Percentiles rank a stretch among this genome's conserved stretches.
Evolutionary conservation across 805 yeast species (phyloP).

Genomic region (Kuraishia floccosa): DNA sequence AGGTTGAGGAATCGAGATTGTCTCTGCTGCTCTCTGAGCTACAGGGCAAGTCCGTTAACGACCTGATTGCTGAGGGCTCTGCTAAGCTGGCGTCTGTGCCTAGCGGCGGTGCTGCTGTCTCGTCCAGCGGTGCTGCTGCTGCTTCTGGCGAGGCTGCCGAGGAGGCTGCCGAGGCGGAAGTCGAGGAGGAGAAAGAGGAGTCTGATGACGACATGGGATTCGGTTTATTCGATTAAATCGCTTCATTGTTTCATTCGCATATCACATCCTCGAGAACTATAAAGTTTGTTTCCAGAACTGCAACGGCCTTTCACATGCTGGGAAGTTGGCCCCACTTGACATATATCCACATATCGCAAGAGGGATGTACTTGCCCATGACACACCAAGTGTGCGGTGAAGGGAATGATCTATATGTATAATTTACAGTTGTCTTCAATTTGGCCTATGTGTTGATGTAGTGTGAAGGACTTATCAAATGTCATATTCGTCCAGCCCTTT

Average conservation of each 20-base stretch:
- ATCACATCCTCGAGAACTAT: constrained; percentile 1
- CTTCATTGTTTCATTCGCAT: constrained; percentile 1
- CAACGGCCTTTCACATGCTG: too few species aligned
- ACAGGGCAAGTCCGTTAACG: constrained; percentile 87
- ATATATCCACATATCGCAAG: too few species aligned
- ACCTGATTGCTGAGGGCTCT: constrained; percentile 90
- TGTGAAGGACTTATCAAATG: too few species aligned
- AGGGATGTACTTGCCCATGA: too few species aligned
- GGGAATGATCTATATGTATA: too few species aligned
- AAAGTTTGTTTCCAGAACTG: too few species aligned
- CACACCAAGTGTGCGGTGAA: too few species aligned
- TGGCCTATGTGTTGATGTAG: too few species aligned
- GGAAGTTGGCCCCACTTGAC: too few species aligned
- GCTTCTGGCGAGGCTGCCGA: constrained; percentile 62
- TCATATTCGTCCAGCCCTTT: too few species aligned
- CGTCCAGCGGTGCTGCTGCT: constrained; percentile 61
- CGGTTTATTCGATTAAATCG: constrained; percentile 25
- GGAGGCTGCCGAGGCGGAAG: constrained; percentile 63
- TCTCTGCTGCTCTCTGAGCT: constrained; percentile 70
- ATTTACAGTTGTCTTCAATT: too few species aligned
- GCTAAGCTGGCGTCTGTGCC: constrained; percentile 96
- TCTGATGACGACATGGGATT: constrained; percentile 78
- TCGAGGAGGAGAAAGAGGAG: constrained; percentile 50
- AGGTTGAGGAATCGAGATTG: constrained; percentile 84
- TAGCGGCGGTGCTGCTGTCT: constrained; percentile 93